Base-by-base conservation (phyloP, 805 yeast genomes). In the Candida golubevii region DNA sequence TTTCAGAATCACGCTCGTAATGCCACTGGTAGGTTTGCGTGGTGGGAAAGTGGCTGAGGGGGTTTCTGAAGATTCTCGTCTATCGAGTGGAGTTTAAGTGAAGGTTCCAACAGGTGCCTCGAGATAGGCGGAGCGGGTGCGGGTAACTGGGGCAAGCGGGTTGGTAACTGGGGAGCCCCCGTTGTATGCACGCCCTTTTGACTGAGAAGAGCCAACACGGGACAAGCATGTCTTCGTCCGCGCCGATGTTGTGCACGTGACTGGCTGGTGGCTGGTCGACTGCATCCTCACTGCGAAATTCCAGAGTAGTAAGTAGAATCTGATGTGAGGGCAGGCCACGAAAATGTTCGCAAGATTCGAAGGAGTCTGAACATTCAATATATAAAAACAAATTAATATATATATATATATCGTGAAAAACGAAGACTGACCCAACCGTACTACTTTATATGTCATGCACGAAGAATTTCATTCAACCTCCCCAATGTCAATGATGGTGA, bases 121-220 rank as follows among this genome's bases (percentile, higher is more conserved):
- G 47, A 44, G 47, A 44, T 44, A 44, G 43, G 42, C 35, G 47
- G 42, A 39, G 43, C 47, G 38, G 47, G 47, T 44, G 47, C 47
- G 47, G 47, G 47, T 44, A 44, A 44, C 47, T 26, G 33, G 39
- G 35, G 38, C 39, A 42, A 38, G 41, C 40, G 34, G 33, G 9
- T 38, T 42, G 38, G 45, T 34, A 36, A 39, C 46, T 42, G 46
- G 42, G 46, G 41, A 33, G 42, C 18, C 14, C 31, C n/a, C 27
- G 8, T 26, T 30, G 18, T 29, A n/a, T 43, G 42, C 46, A 43
- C 32, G 33, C 9, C 33, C 12, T 8, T 12, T n/a, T n/a, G 35
- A 14, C 35, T 26, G 14, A 33, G 18, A 33, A 10, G 38, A 29
- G 38, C 41, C 35, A 34, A n/a, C 41, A 26, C 41, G 38, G 38